Percentiles rank a stretch among this genome's conserved stretches.
phyloP scores from a whole-genome alignment of 495 filamentous ascomycete genomes.

The Xylaria grammica region DNA sequence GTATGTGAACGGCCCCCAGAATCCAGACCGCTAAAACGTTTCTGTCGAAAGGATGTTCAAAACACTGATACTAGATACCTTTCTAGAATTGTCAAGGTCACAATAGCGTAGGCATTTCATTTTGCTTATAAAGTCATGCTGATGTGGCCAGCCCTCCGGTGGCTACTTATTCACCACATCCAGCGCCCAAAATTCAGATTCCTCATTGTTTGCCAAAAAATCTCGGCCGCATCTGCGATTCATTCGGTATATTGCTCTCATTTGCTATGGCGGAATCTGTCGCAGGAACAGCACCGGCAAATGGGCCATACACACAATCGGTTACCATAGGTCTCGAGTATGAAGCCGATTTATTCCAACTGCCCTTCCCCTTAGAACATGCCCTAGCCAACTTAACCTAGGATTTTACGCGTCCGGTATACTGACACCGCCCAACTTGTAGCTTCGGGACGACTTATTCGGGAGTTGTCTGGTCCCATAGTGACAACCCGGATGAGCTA shows the following conservation, averaged over 20 bases:
- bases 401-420: no score
- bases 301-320: not conserved
- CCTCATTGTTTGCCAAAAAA: not conserved
- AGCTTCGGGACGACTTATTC: slow-evolving; percentile 11
- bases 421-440: not conserved
- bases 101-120: not conserved
- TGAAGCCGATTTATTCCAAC: not conserved
- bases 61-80: not conserved
- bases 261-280: not conserved
- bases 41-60: not conserved
- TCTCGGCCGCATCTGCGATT: not conserved
- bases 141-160: not conserved
- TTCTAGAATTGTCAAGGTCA: not conserved
- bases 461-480: not conserved
- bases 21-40: not conserved
- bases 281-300: not conserved
- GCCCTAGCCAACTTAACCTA: not conserved
- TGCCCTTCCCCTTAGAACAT: not conserved
- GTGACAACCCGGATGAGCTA: not conserved
- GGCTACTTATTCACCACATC: not conserved
- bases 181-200: not conserved
- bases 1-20: not conserved
- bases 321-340: not conserved
- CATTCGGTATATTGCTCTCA: not conserved
- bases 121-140: slow-evolving; percentile 3